Base-by-base conservation (phyloP, 768 basidiomycete genomes). In the Clavaria fumosa region DNA sequence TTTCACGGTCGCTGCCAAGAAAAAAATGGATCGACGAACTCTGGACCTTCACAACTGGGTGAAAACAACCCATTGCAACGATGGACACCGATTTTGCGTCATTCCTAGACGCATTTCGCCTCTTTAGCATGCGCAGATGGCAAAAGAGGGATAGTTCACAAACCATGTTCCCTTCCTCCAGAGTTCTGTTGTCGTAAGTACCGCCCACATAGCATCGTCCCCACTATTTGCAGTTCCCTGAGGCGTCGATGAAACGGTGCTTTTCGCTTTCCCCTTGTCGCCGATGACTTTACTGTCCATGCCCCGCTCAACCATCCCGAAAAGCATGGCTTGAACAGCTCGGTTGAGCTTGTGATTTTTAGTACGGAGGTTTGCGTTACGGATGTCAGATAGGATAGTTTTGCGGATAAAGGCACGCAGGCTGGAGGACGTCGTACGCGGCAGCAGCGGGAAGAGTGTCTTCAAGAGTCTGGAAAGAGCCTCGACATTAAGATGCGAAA, bases 151-250 rank as follows among this genome's bases (percentile, higher is more conserved):
- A 21, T 3, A 11, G 22, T 27, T 20, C 55, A 64, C 14, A 14
- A 40, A 78, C 89, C 95, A 99, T 19, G 90, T 70, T 27, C 77
- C 73, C 59, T 91, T 96, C 52, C 72, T 71, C 95, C 93, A 97
- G 10, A 97, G 64, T 49, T 97, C 90, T 55, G 84, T 83, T 12
- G 88, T 84, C 38, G 97, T 59, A 30, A 91, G 78, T 35, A 99
- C 77, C 3, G 95, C 93, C 91, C 93, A 97, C 77, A 95, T 83
- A 2, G 91, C 90, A 48, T 96, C 95, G 22, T 88, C 83, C 2
- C 76, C 74, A 34, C 62, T 66, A 38, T 59, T 55, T 20, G 57
- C 54, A 9, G 56, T 52, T n/a, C 54, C 54, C 42, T 67, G 63
- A 18, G 49, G 52, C 1, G 59, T 57, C 6, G 60, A 53, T 4